Evolutionary conservation across 208 protist genomes (phyloP).

Genomic region (Leishmania arabica): DNA sequence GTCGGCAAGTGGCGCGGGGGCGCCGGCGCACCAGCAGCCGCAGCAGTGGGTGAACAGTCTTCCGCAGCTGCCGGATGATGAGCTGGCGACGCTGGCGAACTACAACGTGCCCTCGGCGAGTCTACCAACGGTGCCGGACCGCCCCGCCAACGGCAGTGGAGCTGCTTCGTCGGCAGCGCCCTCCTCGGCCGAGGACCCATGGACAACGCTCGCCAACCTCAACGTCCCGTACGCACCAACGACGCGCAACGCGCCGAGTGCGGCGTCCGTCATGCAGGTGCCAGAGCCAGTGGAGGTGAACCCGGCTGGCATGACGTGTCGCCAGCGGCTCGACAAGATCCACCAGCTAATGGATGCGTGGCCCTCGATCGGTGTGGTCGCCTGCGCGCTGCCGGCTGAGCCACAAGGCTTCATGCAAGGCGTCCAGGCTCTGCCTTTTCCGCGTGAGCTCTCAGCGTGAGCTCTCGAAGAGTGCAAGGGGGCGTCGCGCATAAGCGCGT

Average conservation of each 20-base stretch:
- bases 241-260: slow-evolving; percentile 11
- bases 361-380: slow-evolving; percentile 50
- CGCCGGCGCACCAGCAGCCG: slow-evolving; percentile 1
- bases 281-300: slow-evolving; percentile 63
- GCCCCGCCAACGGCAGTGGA: neutral
- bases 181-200: slow-evolving; percentile 29
- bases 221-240: slow-evolving; percentile 46
- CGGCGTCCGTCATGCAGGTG: slow-evolving; percentile 23
- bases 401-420: slow-evolving; percentile 47
- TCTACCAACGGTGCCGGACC: slow-evolving; percentile 20
- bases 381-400: slow-evolving; percentile 35
- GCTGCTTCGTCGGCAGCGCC: neutral
- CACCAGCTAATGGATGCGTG: slow-evolving; percentile 57
- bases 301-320: slow-evolving; percentile 45
- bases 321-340: slow-evolving; percentile 48
- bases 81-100: slow-evolving; percentile 48
- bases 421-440: slow-evolving; percentile 60
- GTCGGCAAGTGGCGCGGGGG: neutral
- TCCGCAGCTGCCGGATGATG: slow-evolving; percentile 56
- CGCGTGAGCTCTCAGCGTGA: slow-evolving; percentile 43
- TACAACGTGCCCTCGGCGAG: slow-evolving; percentile 47
- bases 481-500: neutral
- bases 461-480: neutral
- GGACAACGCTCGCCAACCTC: slow-evolving; percentile 50
- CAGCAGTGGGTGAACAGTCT: slow-evolving; percentile 38